Evolutionary conservation across 345 rosid genomes (phyloP), one percentile per base, ranked within the genome.

Genomic region (Citrus hindsii): DNA sequence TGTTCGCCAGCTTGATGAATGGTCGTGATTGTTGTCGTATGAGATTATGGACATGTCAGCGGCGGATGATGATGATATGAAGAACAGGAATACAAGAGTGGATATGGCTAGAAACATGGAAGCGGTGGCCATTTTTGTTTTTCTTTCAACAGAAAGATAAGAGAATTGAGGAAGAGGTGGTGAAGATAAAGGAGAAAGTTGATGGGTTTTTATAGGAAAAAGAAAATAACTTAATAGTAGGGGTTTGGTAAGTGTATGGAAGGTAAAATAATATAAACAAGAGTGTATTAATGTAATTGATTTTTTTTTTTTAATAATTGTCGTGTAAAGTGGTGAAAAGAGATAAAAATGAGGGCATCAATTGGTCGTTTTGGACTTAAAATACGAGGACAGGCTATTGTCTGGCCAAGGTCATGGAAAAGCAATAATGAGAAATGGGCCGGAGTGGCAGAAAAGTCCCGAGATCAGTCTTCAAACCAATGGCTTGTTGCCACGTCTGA

Each of bases 1-100:
- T 76, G 87, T 83, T 76, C 97, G 89, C 88, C 94, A 86, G 78
- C 77, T 75, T 5, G 86, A 76, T 5, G 86, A 76, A 58, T 72
- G 68, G 28, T 40, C 80, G 69, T 88, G 83, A 1, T 76, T 67
- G 66, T 74, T 60, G 81, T 85, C 71, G 55, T 80, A 84, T 46
- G 85, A 60, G 12, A 79, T 35, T 46, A 86, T 86, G 28, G 89
- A 84, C 83, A 79, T 77, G 77, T 85, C 88, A 24, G 73, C 4
- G 77, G 93, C 90, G 14, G 82, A 78, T 27, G 92, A 80, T n/a
- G 92, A 80, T n/a, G 87, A 22, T 76, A 79, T 2, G 74, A 81
- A 79, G 79, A 71, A 75, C 33, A 88, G 42, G 83, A 85, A 75
- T 70, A 88, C 71, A 38, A 84, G 69, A 67, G 76, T 71, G 22